A percentile compares a stretch with the other conserved stretches of the same genome.
Conservation (phyloP, 495 filamentous ascomycete species). For the Geoglossum glabrum region DNA sequence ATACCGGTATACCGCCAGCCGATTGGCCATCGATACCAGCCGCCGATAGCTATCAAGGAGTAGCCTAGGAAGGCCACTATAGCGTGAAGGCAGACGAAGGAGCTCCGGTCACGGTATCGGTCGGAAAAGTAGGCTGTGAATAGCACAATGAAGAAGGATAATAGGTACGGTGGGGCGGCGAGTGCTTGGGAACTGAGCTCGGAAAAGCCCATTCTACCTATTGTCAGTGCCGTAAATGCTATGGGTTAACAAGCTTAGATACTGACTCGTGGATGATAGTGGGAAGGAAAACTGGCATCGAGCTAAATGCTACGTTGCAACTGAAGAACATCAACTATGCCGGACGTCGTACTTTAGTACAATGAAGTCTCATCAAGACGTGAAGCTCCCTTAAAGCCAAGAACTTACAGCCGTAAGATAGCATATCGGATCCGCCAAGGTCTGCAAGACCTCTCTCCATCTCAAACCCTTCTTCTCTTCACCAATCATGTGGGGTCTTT, state of each 20-base stretch:
- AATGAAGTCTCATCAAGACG: not conserved
- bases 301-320: constrained; percentile 20
- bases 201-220: constrained; percentile 15
- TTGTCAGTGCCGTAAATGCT: not conserved
- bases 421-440: constrained; percentile 39
- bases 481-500: constrained; percentile 28
- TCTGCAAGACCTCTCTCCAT: constrained; percentile 35
- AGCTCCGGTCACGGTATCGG: constrained; percentile 11
- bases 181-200: constrained; percentile 16
- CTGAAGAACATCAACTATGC: constrained; percentile 18
- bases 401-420: constrained; percentile 45
- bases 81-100: constrained; percentile 15
- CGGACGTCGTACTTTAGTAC: not conserved
- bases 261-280: constrained; percentile 15
- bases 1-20: constrained; percentile 31
- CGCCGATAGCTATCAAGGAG: constrained; percentile 30
- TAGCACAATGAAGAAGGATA: constrained; percentile 17
- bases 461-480: constrained; percentile 38
- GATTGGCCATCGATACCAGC: constrained; percentile 4
- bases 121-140: constrained; percentile 18
- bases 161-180: constrained; percentile 18
- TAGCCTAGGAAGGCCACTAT: constrained; percentile 39
- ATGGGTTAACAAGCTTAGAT: not conserved
- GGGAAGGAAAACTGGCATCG: constrained; percentile 21
- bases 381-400: not conserved